A percentile compares a stretch with the other conserved stretches of the same genome.
Conservation (phyloP, 2,329 filamentous ascomycete genomes). For the Aspergillus caelatus region DNA sequence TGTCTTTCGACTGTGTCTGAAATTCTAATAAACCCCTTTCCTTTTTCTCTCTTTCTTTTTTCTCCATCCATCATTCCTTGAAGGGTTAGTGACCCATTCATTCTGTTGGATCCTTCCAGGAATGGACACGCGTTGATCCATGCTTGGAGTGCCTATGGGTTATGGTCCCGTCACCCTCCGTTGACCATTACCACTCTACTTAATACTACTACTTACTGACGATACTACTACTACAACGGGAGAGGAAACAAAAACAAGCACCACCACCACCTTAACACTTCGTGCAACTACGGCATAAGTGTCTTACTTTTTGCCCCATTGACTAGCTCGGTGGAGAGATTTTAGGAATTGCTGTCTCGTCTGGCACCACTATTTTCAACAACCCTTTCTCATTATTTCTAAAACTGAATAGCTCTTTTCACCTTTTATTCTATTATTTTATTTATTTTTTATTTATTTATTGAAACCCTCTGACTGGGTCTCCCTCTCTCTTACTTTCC, state of each 20-base stretch:
- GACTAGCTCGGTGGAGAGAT: background rate
- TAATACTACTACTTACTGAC: constrained; percentile 3
- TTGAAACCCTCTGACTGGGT: constrained; percentile 5
- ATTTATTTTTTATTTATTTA: constrained; percentile 12
- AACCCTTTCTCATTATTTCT: background rate
- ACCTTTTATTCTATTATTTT: constrained; percentile 16
- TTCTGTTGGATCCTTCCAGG: constrained; percentile 10
- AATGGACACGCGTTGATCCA: constrained; percentile 28
- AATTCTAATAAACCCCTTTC: background rate
- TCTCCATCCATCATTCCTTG: constrained; percentile 2
- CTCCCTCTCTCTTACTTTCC: background rate
- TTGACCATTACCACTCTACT: constrained; percentile 5
- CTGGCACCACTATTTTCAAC: constrained; percentile 1
- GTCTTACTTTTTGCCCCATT: constrained; percentile 5
- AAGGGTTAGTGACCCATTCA: background rate
- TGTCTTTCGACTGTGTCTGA: background rate
- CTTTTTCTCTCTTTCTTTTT: background rate
- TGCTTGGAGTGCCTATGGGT: constrained; percentile 15
- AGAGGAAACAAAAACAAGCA: constrained; percentile 4
- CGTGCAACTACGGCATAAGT: constrained; percentile 7
- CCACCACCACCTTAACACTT: constrained; percentile 1
- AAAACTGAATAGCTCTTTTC: constrained; percentile 3
- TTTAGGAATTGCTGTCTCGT: background rate
- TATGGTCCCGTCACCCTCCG: constrained; percentile 14
- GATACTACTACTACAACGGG: constrained; percentile 8